phyloP scores from a whole-genome alignment of 768 basidiomycete genomes.

The Tulasnella calospora region DNA sequence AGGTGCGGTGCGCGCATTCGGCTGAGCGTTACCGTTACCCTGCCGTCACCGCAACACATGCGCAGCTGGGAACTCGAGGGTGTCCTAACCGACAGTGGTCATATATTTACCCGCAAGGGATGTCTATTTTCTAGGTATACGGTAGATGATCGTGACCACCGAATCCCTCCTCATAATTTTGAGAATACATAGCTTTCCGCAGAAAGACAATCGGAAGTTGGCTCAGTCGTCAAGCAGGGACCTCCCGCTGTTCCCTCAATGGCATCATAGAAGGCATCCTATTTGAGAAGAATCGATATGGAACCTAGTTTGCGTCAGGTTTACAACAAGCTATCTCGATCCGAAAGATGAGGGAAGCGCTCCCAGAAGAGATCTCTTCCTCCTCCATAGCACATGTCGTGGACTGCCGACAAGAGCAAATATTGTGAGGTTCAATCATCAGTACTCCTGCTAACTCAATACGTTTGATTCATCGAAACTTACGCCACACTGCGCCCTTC shows the following conservation, averaged over 20 bases:
- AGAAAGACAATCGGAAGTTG: background rate
- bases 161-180: no score
- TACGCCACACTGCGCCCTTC: constrained; percentile 6
- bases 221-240: no score
- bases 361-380: background rate
- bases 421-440: no score
- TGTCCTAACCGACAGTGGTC: no score
- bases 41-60: no score
- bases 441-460: background rate
- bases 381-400: background rate
- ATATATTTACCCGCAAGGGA: no score
- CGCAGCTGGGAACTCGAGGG: no score
- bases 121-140: no score
- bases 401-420: background rate
- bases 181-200: background rate
- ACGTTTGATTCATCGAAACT: background rate
- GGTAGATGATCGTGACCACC: no score
- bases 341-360: background rate
- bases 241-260: background rate
- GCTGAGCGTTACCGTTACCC: no score
- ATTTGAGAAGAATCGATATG: background rate
- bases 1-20: no score
- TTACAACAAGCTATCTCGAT: background rate
- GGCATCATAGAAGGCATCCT: background rate
- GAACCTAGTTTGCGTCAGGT: background rate